Evolutionary conservation across 345 rosid species (phyloP).

Genomic region (Brassica rapa): DNA sequence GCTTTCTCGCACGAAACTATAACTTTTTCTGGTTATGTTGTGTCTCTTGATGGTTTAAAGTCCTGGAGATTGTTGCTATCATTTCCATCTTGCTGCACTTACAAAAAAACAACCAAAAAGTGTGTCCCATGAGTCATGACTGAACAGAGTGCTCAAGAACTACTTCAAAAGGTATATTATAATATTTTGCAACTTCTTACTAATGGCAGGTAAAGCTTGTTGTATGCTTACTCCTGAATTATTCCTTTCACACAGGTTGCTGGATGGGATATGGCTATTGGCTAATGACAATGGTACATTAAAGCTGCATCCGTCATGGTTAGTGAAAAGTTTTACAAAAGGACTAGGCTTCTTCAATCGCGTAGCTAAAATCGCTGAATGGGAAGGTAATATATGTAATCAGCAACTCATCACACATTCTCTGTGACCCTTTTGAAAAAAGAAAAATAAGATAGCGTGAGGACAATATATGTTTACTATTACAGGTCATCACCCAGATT

Average conservation of each 20-base stretch:
- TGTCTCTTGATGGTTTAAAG: neutral
- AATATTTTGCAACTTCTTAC: conserved; percentile 1
- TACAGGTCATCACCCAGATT: conserved; percentile 92
- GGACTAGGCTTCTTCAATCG: conserved; percentile 79
- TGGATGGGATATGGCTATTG: conserved; percentile 77
- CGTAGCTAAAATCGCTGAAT: conserved; percentile 77
- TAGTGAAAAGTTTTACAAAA: conserved; percentile 72
- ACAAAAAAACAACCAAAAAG: conserved; percentile 54
- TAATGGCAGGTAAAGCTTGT: neutral
- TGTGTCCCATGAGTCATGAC: conserved; percentile 95
- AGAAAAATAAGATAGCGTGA: neutral
- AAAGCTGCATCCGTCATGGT: conserved; percentile 74
- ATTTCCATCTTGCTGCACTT: neutral
- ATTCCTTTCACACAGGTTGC: conserved; percentile 46
- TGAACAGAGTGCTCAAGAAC: conserved; percentile 60
- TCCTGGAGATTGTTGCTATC: neutral
- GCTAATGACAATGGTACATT: conserved; percentile 63
- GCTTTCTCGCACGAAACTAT: neutral
- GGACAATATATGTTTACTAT: neutral
- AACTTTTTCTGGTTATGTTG: neutral
- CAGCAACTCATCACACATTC: neutral
- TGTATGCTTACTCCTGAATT: neutral
- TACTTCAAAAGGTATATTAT: conserved; percentile 57
- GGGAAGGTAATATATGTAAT: conserved; percentile 53
- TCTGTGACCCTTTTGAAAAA: neutral